These are phyloP conservation scores for Edaphochlamys debaryana DNA, from an alignment of 139 green algal species.

Conservation along the genomic window DNA sequence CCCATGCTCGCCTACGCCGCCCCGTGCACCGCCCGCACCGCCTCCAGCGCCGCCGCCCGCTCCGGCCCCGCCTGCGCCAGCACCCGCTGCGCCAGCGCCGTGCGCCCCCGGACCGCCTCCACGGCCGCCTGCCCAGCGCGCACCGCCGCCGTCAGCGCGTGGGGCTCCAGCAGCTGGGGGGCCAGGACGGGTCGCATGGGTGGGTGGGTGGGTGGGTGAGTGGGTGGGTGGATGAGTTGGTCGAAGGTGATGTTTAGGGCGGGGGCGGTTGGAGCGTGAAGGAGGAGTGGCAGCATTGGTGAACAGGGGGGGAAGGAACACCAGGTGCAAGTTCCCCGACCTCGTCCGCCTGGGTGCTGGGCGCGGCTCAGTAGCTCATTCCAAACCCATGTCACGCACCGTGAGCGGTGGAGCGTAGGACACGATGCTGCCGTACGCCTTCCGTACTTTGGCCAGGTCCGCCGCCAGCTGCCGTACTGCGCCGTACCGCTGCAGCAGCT, in stretches of 20 bases:
- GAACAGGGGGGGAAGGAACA: neutral
- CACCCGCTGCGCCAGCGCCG: slow-evolving; percentile 17
- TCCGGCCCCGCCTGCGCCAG: neutral
- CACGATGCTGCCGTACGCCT: slow-evolving; percentile 14
- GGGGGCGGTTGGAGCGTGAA: neutral
- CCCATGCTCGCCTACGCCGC: too few relatives aligned
- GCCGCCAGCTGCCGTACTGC: slow-evolving; percentile 1
- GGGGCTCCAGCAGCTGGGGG: slow-evolving; percentile 26
- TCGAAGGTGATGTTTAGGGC: too few relatives aligned
- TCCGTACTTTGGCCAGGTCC: neutral
- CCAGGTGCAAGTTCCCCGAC: neutral
- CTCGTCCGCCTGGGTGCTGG: too few relatives aligned
- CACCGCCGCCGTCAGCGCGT: neutral
- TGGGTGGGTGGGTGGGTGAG: neutral
- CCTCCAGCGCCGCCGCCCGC: neutral
- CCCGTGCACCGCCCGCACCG: too few relatives aligned
- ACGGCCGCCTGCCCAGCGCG: neutral
- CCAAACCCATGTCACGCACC: neutral
- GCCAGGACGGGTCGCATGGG: neutral
- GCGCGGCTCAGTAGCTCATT: neutral
- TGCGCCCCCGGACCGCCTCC: neutral
- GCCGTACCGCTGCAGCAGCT: slow-evolving; percentile 25
- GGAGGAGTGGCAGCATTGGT: neutral
- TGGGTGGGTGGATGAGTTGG: too few relatives aligned
- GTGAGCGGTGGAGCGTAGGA: neutral